Evolutionary conservation across 495 filamentous ascomycete genomes (phyloP), one percentile per base, ranked within the genome.

Genomic region (Pseudoneurospora amorphoporcata): DNA sequence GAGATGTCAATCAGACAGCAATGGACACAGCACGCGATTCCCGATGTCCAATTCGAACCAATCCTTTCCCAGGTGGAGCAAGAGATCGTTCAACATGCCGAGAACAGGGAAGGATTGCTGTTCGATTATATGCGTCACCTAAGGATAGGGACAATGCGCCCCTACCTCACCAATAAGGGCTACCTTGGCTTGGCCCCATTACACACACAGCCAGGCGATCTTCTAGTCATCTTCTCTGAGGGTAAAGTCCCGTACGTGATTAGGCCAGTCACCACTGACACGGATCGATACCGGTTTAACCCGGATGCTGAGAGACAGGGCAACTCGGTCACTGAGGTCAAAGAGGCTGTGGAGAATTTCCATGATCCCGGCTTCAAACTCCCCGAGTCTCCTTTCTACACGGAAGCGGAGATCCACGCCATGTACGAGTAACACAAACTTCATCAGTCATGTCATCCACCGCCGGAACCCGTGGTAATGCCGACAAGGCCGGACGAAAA

Each of bases 141-240:
- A 19, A 37, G 1, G 0, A 0, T 19, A 0, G 7, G 3, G 0
- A 4, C 0, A 8, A 47, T 6, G 42, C 45, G 68, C 39, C 71
- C 71, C 14, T 76, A 70, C 8, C 45, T 74, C 29, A 74, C 75
- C 3, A 29, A 72, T 5, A 69, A 68, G 32, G 75, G 72, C 3
- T 70, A 73, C 8, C 5, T 72, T 35, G 75, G 75, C n/a, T 70
- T 76, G 70, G 75, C 72, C 8, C 75, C 75, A 10, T 4, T 10
- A 10, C 41, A 68, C 3, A 45, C 42, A 19, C 39, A 70, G 8
- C 19, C 39, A 38, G 72, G 75, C 8, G 74, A 75, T 37, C 42
- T 39, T 1, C 1, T 75, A 17, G 74, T 75, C n/a, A 68, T 73
- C 12, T 75, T 76, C 16, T 74, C 68, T 0, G 75, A 72, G 3